These are phyloP conservation scores for Camellia lanceoleosa DNA, from an alignment of 148 eudicot genomes.

Conservation along the genomic window DNA sequence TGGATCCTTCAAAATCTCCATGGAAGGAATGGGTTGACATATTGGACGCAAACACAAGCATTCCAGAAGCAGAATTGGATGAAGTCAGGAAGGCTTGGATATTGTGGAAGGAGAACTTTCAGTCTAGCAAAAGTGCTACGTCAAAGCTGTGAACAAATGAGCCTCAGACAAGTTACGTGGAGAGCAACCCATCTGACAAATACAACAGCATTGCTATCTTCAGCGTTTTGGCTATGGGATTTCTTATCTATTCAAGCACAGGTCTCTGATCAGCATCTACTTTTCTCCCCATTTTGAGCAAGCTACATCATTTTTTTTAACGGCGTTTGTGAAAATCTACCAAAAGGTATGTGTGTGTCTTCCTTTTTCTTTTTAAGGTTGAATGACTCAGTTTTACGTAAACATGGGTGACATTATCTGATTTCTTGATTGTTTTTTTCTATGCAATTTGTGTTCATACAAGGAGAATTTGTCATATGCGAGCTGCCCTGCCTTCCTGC, in stretches of 20 bases:
- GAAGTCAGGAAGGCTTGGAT: constrained; percentile 71
- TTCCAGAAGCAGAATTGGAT: constrained; percentile 58
- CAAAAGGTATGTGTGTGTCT: not conserved
- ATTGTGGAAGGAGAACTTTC: constrained; percentile 52
- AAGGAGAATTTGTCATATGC: not conserved
- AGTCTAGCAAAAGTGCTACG: constrained; percentile 27
- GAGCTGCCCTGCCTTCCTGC: not conserved
- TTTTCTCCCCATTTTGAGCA: not conserved
- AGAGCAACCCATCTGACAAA: not conserved
- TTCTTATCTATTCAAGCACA: not conserved
- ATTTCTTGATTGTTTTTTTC: not conserved
- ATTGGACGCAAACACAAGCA: constrained; percentile 70
- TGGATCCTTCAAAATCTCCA: constrained; percentile 60
- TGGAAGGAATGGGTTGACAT: constrained; percentile 81
- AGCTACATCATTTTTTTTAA: not conserved
- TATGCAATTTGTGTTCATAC: not conserved
- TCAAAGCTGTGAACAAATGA: constrained; percentile 11
- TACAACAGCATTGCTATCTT: not conserved
- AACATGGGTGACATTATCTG: not conserved
- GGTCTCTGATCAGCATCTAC: not conserved
- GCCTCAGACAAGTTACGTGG: constrained; percentile 4
- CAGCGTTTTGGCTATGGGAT: not conserved
- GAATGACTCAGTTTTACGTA: not conserved
- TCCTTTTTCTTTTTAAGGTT: not conserved
- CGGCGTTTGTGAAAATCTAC: not conserved